These are phyloP conservation scores for Aspergillus aculeatinus DNA, from an alignment of 2,329 filamentous ascomycete species.

Conservation along the genomic window DNA sequence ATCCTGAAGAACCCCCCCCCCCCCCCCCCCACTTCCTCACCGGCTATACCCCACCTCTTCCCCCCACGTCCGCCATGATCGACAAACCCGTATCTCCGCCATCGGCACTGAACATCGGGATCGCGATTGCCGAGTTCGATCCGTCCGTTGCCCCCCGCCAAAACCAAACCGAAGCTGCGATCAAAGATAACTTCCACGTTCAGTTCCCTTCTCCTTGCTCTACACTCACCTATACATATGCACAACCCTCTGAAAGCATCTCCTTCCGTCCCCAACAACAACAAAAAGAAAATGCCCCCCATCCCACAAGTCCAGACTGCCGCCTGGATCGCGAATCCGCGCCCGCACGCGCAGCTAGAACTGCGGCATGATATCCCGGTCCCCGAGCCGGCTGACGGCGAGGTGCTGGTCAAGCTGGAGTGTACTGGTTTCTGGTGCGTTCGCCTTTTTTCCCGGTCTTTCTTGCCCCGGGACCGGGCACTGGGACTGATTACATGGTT, in stretches of 20 bases:
- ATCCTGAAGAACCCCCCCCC: too few species aligned
- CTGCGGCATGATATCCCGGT: slow-evolving; percentile 36
- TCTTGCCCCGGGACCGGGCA: too few species aligned
- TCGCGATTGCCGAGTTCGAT: not conserved
- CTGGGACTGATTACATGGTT: too few species aligned
- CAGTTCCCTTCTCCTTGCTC: too few species aligned
- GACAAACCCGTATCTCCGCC: not conserved
- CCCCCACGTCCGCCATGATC: not conserved
- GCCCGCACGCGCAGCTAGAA: slow-evolving; percentile 35
- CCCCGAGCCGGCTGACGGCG: slow-evolving; percentile 31
- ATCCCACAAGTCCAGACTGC: not conserved
- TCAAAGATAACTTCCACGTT: too few species aligned
- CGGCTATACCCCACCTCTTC: not conserved
- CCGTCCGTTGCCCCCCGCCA: too few species aligned
- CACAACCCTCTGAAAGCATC: rapidly evolving
- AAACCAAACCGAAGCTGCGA: too few species aligned
- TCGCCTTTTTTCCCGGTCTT: too few species aligned
- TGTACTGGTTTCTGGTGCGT: slow-evolving; percentile 39
- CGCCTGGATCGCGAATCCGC: slow-evolving; percentile 30
- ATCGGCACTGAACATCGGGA: not conserved
- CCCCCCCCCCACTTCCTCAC: too few species aligned
- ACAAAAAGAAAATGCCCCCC: too few species aligned
- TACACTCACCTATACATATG: too few species aligned
- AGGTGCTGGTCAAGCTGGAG: slow-evolving; percentile 42
- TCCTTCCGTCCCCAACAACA: too few species aligned